phyloP scores from a whole-genome alignment of 2,329 filamentous ascomycete species.

The Trichoderma koningiopsis region DNA sequence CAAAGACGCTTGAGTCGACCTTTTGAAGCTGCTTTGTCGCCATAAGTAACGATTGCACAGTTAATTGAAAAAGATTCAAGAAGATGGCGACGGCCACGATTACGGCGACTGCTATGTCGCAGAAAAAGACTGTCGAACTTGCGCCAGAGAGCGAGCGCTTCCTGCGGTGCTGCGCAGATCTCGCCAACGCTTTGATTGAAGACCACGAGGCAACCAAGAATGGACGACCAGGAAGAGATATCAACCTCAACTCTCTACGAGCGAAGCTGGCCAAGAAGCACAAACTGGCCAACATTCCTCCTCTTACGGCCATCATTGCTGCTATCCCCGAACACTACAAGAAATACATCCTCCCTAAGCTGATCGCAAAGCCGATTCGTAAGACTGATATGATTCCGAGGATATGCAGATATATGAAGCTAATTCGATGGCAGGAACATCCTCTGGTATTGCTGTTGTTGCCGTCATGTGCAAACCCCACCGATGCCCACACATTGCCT shows the following conservation, averaged over 20 bases:
- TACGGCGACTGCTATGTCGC: constrained; percentile 65
- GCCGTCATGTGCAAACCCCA: constrained; percentile 99
- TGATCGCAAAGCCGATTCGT: constrained; percentile 96
- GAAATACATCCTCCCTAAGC: constrained; percentile 95
- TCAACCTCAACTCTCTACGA: constrained; percentile 89
- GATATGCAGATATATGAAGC: constrained; percentile 20
- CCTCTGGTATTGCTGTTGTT: constrained; percentile 95
- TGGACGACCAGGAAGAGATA: constrained; percentile 74
- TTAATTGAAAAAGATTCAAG: background rate
- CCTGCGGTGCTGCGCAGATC: constrained; percentile 91
- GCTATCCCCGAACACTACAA: constrained; percentile 99
- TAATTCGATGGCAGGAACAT: constrained; percentile 64
- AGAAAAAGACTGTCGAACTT: constrained; percentile 72
- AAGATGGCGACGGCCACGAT: constrained; percentile 61
- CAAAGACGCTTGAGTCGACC: background rate
- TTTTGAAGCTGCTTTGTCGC: background rate
- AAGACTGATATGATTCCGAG: constrained; percentile 30
- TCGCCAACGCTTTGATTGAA: constrained; percentile 90
- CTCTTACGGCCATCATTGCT: constrained; percentile 94
- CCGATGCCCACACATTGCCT: constrained; percentile 94
- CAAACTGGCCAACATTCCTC: constrained; percentile 81
- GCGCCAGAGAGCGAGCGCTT: constrained; percentile 93
- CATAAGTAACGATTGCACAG: background rate
- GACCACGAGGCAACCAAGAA: constrained; percentile 85
- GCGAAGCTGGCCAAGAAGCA: constrained; percentile 92